Evolutionary conservation across 176 grass and related monocot species (phyloP).

Genomic region (Thalia dealbata): DNA sequence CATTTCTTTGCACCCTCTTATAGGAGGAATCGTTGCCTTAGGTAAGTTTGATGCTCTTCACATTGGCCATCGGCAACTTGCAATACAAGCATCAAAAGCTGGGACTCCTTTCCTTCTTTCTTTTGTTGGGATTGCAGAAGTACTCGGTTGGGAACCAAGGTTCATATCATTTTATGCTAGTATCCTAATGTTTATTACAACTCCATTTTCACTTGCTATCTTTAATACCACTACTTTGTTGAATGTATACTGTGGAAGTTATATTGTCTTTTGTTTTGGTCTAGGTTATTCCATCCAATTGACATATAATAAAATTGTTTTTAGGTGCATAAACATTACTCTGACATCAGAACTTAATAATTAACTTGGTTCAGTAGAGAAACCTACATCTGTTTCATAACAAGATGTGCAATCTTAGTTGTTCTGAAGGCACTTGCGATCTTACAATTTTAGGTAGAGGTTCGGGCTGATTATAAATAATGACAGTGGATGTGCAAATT

Average conservation of each 20-base stretch:
- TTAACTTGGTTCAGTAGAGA: too few species aligned
- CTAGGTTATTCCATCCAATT: neutral
- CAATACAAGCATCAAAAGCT: conserved; percentile 72
- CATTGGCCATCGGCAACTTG: conserved; percentile 82
- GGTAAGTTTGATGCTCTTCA: conserved; percentile 99
- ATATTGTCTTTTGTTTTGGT: neutral
- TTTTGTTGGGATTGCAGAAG: conserved; percentile 93
- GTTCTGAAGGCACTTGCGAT: neutral
- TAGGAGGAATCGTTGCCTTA: conserved; percentile 93
- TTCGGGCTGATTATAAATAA: neutral
- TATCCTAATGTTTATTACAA: neutral
- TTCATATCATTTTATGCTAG: neutral
- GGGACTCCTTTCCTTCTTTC: conserved; percentile 88
- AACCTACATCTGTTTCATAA: neutral
- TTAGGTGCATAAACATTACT: neutral
- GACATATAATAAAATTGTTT: neutral
- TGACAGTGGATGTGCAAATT: neutral
- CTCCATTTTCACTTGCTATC: neutral
- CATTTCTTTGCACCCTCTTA: conserved; percentile 16
- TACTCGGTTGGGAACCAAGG: conserved; percentile 94
- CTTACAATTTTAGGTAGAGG: neutral
- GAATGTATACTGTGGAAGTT: neutral
- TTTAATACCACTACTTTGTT: neutral
- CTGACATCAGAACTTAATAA: neutral
- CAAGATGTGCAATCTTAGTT: neutral